Conservation (phyloP, 2,329 filamentous ascomycete genomes). For the Cladobotryum mycophilum region DNA sequence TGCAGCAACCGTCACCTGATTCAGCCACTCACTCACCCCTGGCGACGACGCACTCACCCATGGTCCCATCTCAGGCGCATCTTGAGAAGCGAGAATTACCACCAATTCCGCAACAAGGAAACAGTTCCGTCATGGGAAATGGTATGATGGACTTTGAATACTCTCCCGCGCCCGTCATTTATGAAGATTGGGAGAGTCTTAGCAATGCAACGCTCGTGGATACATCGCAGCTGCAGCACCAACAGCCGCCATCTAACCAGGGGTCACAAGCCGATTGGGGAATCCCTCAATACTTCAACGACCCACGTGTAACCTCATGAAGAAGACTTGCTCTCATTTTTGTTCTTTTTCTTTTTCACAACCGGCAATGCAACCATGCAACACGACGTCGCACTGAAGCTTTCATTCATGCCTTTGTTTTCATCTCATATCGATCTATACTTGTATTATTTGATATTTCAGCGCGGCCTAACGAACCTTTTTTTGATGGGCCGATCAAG, state of each 20-base stretch:
- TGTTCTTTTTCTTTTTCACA: too few species aligned
- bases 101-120: conserved; percentile 21
- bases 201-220: conserved; percentile 30
- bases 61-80: conserved; percentile 22
- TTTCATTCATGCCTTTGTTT: conserved; percentile 4
- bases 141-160: conserved; percentile 40
- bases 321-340: conserved; percentile 10
- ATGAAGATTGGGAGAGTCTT: conserved; percentile 38
- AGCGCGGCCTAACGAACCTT: conserved; percentile 8
- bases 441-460: conserved; percentile 11
- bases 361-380: background rate
- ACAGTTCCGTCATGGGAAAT: conserved; percentile 20
- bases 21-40: conserved; percentile 27
- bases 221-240: conserved; percentile 20
- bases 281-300: conserved; percentile 30
- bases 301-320: conserved; percentile 27
- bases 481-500: conserved; percentile 1
- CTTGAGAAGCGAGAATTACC: conserved; percentile 33
- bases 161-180: conserved; percentile 31
- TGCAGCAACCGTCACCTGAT: conserved; percentile 25
- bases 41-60: conserved; percentile 26
- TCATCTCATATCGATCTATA: conserved; percentile 2
- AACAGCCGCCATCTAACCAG: conserved; percentile 14
- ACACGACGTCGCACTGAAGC: background rate
- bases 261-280: conserved; percentile 21